Conservation (phyloP, 306 rosid genomes). For the Corylus heterophylla region DNA sequence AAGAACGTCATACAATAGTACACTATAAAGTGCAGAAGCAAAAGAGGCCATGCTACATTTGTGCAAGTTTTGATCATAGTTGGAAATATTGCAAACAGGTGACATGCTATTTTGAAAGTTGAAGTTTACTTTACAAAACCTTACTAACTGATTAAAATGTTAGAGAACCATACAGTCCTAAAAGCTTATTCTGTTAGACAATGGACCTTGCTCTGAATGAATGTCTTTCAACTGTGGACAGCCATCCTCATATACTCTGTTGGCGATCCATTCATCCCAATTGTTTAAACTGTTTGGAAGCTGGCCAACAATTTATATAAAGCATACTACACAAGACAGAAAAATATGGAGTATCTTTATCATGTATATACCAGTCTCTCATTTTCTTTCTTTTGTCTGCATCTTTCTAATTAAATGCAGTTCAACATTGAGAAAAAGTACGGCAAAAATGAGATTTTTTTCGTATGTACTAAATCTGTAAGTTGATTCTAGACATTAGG, state of each 20-base stretch:
- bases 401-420: neutral
- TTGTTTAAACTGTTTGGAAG: neutral
- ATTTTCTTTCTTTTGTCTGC: neutral
- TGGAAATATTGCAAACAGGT: slow-evolving; percentile 25
- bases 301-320: neutral
- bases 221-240: neutral
- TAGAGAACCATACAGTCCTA: neutral
- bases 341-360: neutral
- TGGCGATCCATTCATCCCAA: neutral
- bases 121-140: neutral
- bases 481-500: neutral
- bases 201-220: neutral
- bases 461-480: neutral
- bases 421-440: neutral
- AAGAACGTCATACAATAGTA: neutral
- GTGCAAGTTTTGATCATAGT: slow-evolving; percentile 10
- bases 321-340: neutral
- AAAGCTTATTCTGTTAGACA: neutral
- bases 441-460: no score
- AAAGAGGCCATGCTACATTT: slow-evolving; percentile 17
- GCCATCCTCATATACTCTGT: neutral
- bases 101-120: neutral
- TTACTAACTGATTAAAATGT: neutral
- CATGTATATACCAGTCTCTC: neutral
- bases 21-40: neutral